Base-by-base conservation (phyloP, 106 monocot genomes). In the Hemerocallis citrina region DNA sequence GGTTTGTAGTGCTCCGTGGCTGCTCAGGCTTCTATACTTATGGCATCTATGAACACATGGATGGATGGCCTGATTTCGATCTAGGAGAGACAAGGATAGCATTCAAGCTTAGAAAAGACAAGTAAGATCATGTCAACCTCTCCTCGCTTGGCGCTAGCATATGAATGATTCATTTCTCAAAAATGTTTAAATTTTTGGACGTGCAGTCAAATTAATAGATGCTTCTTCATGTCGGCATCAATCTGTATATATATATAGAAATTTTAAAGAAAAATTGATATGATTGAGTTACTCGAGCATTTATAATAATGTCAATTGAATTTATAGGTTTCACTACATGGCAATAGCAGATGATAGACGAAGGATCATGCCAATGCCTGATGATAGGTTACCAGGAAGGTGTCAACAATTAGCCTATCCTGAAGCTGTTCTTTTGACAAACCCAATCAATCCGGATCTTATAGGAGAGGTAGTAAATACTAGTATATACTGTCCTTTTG, bases 251-350 rank as follows among this genome's bases (percentile, higher is more conserved):
- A n/a, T n/a, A n/a, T n/a, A n/a, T n/a, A n/a, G n/a, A n/a, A n/a
- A n/a, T n/a, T n/a, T n/a, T n/a, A n/a, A n/a, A n/a, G n/a, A n/a
- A n/a, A n/a, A n/a, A n/a, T n/a, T n/a, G n/a, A n/a, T n/a, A n/a
- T n/a, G n/a, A n/a, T n/a, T n/a, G n/a, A n/a, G n/a, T n/a, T 32
- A 32, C n/a, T 31, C 7, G 31, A n/a, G 31, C 20, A 32, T 54
- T 32, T 1, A 32, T 32, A n/a, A 31, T 16, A n/a, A 31, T 40
- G 17, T 59, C 16, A 24, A 12, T 59, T 20, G 12, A 39, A 22
- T 3, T n/a, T 40, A 27, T 22, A 84, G 84, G 65, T 89, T 89
- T 50, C 68, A 75, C 6, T 85, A 85, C 73, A 89, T 89, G 81
- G 89, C 77, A 31, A 48, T 89, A 45, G 68, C 80, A 21, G 84